Base-by-base conservation (phyloP, 192 early-diverging fungal species). In the Mortierella alpina region DNA sequence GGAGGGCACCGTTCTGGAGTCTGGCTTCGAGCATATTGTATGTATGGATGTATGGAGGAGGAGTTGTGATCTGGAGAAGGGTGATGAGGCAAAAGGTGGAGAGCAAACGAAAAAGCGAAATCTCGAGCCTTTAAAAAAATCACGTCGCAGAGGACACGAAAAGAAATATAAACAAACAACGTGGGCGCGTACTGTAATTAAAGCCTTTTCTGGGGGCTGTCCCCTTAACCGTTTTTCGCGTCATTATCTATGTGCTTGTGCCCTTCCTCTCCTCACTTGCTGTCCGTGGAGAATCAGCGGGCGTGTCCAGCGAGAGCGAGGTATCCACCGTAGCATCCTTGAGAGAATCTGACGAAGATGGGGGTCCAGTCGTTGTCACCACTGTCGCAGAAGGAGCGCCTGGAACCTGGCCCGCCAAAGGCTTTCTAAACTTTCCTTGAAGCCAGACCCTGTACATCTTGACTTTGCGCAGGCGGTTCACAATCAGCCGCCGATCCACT, bases 401-500 rank as follows among this genome's bases (percentile, higher is more conserved):
- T 23, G 76, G 76, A 1, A 50, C 22, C 12, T 79, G 46, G 2
- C 79, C 79, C 11, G 54, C 66, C 22, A 82, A 41, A 11, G 72
- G 73, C 68, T 96, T 98, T 59, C 92, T 84, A 83, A 98, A 97
- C 86, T 99, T 99, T 42, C 93, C 96, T 83, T 99, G 98, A 31
- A 99, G 80, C 98, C 98, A 99, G 9, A 94, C 89, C 6, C 98
- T 87, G 84, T 97, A 97, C 98, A 99, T 99, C 76, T 97, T 98
- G 42, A 98, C 84, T 85, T 98, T 92, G 50, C 90, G 79, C 68
- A 90, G 81, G 51, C 98, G 88, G 83, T 99, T 99, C 53, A 99
- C 96, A 17, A 99, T 85, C 75, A 99, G 83, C 31, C 98, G 85
- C 45, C 95, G 86, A 69, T 99, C 98, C 0, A 97, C 91, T 14